Evolutionary conservation across 2,329 filamentous ascomycete genomes (phyloP).

Genomic region (Paraconiothyrium sp.): DNA sequence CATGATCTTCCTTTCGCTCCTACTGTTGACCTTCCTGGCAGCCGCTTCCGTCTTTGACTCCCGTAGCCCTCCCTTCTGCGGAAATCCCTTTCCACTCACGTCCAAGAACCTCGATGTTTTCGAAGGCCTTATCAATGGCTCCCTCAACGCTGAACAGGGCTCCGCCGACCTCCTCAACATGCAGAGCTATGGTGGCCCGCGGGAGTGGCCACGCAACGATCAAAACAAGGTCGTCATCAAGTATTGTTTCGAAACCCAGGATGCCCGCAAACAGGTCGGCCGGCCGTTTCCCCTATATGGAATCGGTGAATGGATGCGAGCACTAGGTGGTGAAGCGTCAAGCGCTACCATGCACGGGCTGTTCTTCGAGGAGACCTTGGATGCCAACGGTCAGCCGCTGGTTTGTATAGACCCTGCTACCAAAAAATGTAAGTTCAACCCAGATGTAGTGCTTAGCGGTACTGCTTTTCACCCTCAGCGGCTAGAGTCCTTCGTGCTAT

Average conservation of each 20-base stretch:
- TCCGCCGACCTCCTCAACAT: slow-evolving; percentile 10
- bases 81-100: not conserved
- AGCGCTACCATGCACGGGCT: not conserved
- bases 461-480: not conserved
- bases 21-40: not conserved
- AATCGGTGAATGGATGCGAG: slow-evolving; percentile 4
- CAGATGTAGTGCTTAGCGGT: not conserved
- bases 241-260: not conserved
- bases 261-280: not conserved
- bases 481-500: not conserved
- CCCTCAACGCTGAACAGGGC: not conserved
- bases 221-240: slow-evolving; percentile 9
- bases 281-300: not conserved
- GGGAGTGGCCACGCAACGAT: slow-evolving; percentile 5
- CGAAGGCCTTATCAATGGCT: slow-evolving; percentile 7
- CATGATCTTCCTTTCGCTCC: not conserved
- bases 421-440: not conserved
- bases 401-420: not conserved
- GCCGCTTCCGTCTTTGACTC: not conserved
- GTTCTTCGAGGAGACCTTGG: slow-evolving; percentile 4
- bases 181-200: slow-evolving; percentile 1
- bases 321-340: not conserved
- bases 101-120: not conserved
- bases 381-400: not conserved
- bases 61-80: slow-evolving; percentile 5